These are phyloP conservation scores for Apiospora pterosperma DNA, from an alignment of 2,329 filamentous ascomycete species.

Conservation along the genomic window DNA sequence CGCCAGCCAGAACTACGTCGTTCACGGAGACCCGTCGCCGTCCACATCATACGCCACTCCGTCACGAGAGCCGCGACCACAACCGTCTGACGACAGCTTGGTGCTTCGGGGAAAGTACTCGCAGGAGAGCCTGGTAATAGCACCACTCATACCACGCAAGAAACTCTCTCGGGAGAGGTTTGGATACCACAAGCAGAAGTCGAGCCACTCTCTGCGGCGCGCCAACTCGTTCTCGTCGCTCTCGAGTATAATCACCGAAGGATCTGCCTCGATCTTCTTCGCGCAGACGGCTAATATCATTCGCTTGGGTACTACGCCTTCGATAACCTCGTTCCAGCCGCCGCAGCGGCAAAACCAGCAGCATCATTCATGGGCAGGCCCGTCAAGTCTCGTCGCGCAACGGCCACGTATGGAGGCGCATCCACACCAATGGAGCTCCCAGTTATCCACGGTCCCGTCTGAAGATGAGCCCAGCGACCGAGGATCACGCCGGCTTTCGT, in stretches of 20 bases:
- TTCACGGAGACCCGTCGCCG: conserved; percentile 43
- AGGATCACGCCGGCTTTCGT: conserved; percentile 45
- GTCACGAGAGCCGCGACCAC: conserved; percentile 18
- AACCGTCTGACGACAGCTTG: conserved; percentile 32
- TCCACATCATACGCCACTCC: conserved; percentile 28
- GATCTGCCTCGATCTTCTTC: conserved; percentile 34
- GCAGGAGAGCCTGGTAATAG: conserved; percentile 57
- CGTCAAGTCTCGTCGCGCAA: conserved; percentile 15
- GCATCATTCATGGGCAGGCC: conserved; percentile 26
- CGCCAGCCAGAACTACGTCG: conserved; percentile 45
- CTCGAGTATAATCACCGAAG: conserved; percentile 50
- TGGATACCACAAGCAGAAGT: conserved; percentile 46
- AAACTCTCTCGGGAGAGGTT: conserved; percentile 46
- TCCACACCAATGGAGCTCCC: conserved; percentile 60
- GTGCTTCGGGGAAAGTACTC: conserved; percentile 47
- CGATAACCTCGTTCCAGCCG: conserved; percentile 10
- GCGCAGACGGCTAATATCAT: conserved; percentile 37
- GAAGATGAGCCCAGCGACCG: conserved; percentile 55
- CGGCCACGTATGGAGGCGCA: conserved; percentile 40
- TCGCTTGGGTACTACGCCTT: conserved; percentile 28
- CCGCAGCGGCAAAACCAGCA: conserved; percentile 7
- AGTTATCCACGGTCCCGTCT: conserved; percentile 61
- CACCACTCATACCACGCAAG: conserved; percentile 48
- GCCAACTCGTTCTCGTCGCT: conserved; percentile 51
- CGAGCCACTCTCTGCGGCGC: conserved; percentile 49